Evolutionary conservation across 75 land plant genomes (phyloP), one percentile per base, ranked within the genome.

Genomic region (Isoetes taiwanensis): DNA sequence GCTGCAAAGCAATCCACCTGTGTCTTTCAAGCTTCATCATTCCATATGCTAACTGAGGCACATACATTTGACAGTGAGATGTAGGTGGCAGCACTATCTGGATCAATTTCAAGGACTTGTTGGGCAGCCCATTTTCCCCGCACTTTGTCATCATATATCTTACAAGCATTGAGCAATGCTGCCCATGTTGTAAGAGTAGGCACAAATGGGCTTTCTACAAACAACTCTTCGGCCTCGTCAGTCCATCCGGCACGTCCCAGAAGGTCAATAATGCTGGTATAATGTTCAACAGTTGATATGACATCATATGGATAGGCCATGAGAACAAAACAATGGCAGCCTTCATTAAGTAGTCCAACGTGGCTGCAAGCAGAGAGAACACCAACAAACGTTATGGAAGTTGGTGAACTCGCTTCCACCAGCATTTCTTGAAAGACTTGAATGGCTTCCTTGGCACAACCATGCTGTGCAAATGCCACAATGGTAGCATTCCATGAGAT

Each of bases 191-290:
- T n/a, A 46, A 6, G 4, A 6, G 6, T 46, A 19, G 50, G 50
- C 50, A 19, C 12, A n/a, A 46, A 46, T 3, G 50, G 50, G 21
- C 16, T 46, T 4, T 16, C 16, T 5, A 19, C n/a, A 19, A 46
- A 19, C n/a, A 46, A 6, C 16, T 46, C 50, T n/a, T 46, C 50
- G 19, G 50, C 50, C 23, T 46, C 25, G 16, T 6, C 23, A 4
- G 25, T 23, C 50, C 50, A 46, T 16, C 50, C 50, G 16, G 50
- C 50, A 6, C 50, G 50, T 5, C 50, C 50, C 12, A 46, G 50
- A 8, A 46, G 8, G 50, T 46, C 50, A 46, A 46, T 46, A 19
- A 46, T 6, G n/a, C 50, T 16, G 8, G 16, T 23, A 23, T 19
- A 46, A 23, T 46, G 50, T 5, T 46, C 50, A n/a, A 46, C 6